phyloP scores from a whole-genome alignment of 2,329 filamentous ascomycete species.

The Geosmithia morbida region DNA sequence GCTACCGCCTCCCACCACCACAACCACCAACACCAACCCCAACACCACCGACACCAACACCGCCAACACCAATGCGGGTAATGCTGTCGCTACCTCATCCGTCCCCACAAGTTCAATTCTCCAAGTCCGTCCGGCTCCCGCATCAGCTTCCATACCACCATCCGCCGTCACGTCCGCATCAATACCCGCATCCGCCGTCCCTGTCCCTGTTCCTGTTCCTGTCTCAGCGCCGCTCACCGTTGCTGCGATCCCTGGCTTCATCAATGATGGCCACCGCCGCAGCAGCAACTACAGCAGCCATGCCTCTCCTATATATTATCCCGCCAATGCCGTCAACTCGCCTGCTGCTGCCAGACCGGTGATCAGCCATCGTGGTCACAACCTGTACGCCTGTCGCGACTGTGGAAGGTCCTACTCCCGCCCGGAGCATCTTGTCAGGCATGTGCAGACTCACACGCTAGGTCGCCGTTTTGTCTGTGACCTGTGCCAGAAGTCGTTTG shows the following conservation, averaged over 20 bases:
- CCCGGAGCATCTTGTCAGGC: slow-evolving; percentile 37
- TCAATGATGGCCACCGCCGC: neutral
- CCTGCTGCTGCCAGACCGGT: neutral
- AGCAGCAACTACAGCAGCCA: neutral
- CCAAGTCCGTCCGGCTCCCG: slow-evolving; percentile 1
- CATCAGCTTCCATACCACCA: neutral
- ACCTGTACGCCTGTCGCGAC: slow-evolving; percentile 34
- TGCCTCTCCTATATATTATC: neutral
- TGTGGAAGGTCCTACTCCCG: slow-evolving; percentile 36
- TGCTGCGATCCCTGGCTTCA: neutral
- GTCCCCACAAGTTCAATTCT: slow-evolving; percentile 1
- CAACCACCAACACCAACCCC: too few species aligned
- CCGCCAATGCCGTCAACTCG: neutral
- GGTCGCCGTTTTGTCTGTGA: slow-evolving; percentile 33
- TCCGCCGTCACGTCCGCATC: neutral
- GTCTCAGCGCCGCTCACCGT: neutral
- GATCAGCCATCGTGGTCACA: slow-evolving; percentile 12
- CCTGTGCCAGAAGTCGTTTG: slow-evolving; percentile 38
- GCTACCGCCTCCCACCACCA: neutral
- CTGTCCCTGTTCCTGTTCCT: neutral
- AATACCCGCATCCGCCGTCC: neutral
- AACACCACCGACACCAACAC: too few species aligned
- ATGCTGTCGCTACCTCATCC: neutral
- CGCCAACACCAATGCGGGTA: neutral
- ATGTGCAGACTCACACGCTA: slow-evolving; percentile 34